phyloP scores from a whole-genome alignment of 768 basidiomycete genomes.

The Suillus clintonianus region DNA sequence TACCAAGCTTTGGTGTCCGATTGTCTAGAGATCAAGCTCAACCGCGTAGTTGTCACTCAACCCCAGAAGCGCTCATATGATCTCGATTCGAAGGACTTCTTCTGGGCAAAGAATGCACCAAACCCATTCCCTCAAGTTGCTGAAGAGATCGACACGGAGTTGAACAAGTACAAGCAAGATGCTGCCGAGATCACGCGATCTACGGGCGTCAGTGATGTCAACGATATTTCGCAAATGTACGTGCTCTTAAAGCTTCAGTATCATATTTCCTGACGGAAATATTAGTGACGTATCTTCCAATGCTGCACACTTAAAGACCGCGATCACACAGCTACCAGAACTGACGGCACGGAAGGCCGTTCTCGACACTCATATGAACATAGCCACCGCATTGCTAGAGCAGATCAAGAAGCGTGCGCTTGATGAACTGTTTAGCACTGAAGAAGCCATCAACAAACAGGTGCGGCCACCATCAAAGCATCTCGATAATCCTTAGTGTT shows the following conservation, averaged over 20 bases:
- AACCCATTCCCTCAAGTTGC: constrained; percentile 98
- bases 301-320: constrained; percentile 92
- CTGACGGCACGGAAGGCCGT: constrained; percentile 95
- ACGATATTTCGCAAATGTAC: constrained; percentile 92
- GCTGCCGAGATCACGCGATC: constrained; percentile 96
- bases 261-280: constrained; percentile 10
- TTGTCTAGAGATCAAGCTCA: constrained; percentile 95
- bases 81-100: constrained; percentile 97
- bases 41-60: constrained; percentile 83
- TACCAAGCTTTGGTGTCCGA: constrained; percentile 98
- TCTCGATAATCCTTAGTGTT: neutral
- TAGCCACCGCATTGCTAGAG: constrained; percentile 91
- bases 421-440: constrained; percentile 96
- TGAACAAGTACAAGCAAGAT: constrained; percentile 92
- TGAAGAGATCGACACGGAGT: constrained; percentile 91
- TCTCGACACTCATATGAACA: constrained; percentile 99
- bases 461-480: constrained; percentile 36
- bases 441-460: constrained; percentile 89
- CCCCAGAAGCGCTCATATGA: constrained; percentile 86
- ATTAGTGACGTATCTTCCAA: constrained; percentile 86
- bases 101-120: constrained; percentile 96
- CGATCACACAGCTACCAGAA: constrained; percentile 95
- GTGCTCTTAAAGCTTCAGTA: constrained; percentile 26
- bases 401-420: constrained; percentile 94
- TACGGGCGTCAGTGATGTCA: constrained; percentile 94